Evolutionary conservation across 2,329 filamentous ascomycete genomes (phyloP).

Genomic region (Xylaria sp.): DNA sequence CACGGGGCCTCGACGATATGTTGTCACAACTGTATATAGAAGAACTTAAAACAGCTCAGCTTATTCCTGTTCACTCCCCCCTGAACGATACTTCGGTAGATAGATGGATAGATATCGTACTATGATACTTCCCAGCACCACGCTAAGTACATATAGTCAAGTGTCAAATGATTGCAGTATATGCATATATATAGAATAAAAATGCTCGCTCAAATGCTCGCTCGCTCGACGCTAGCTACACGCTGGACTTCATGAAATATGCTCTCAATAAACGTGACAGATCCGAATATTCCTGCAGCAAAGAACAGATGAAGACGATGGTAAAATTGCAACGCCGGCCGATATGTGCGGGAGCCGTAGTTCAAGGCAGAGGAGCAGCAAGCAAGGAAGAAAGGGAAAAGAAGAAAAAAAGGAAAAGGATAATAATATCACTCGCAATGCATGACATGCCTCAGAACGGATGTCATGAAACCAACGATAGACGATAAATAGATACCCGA

Average conservation of each 20-base stretch:
- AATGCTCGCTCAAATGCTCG: not conserved
- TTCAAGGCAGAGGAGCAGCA: no score
- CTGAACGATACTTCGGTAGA: slow-evolving; percentile 5
- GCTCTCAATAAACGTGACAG: not conserved
- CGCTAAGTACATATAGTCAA: slow-evolving; percentile 1
- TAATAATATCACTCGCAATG: not conserved
- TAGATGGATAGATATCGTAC: slow-evolving; percentile 8
- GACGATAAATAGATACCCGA: not conserved
- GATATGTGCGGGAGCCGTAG: not conserved
- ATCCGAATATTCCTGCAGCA: not conserved
- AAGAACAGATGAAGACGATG: not conserved
- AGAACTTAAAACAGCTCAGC: not conserved
- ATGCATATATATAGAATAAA: not conserved
- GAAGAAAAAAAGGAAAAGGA: not conserved
- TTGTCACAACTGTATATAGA: not conserved
- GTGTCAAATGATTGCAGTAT: not conserved
- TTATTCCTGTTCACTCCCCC: slow-evolving; percentile 5
- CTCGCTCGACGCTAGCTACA: not conserved
- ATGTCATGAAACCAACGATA: not conserved
- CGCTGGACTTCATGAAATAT: not conserved
- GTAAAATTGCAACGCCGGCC: not conserved
- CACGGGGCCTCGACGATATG: no score
- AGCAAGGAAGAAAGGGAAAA: not conserved
- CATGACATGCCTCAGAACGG: not conserved
- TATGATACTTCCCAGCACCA: not conserved